Evolutionary conservation across 2,329 filamentous ascomycete genomes (phyloP).

Genomic region (Hypoxylon sp.): DNA sequence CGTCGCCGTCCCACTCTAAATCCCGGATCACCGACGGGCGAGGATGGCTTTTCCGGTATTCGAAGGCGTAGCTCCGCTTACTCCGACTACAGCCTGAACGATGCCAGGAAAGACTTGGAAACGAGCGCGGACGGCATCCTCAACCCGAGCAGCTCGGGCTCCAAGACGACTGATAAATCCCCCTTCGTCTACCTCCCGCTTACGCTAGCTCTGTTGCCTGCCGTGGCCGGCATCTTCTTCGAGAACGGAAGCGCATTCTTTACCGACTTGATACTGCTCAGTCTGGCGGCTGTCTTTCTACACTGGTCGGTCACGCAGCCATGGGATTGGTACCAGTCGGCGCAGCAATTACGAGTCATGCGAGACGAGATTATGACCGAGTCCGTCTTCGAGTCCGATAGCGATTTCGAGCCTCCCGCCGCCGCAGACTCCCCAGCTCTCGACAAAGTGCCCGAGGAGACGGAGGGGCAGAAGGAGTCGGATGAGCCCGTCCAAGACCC

Average conservation of each 20-base stretch:
- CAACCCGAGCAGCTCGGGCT: slow-evolving; percentile 55
- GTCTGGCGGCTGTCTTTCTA: slow-evolving; percentile 82
- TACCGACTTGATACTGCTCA: slow-evolving; percentile 84
- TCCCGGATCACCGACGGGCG: slow-evolving; percentile 24
- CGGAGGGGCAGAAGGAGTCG: slow-evolving; percentile 36
- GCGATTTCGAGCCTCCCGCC: slow-evolving; percentile 48
- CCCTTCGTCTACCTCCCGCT: slow-evolving; percentile 83
- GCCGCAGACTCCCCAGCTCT: slow-evolving; percentile 41
- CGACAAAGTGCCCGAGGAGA: slow-evolving; percentile 57
- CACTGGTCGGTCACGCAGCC: slow-evolving; percentile 92
- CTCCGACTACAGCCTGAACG: slow-evolving; percentile 76
- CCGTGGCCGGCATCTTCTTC: slow-evolving; percentile 84
- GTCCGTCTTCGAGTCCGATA: slow-evolving; percentile 55
- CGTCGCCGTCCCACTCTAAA: slow-evolving; percentile 40
- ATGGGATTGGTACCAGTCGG: slow-evolving; percentile 83
- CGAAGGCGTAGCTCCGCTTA: slow-evolving; percentile 79
- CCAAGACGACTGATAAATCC: slow-evolving; percentile 62
- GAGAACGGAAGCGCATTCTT: slow-evolving; percentile 83
- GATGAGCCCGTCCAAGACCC: slow-evolving; percentile 12
- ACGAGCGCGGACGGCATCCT: slow-evolving; percentile 76
- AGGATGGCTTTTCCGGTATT: slow-evolving; percentile 40
- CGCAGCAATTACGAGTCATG: slow-evolving; percentile 66
- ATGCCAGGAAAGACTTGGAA: slow-evolving; percentile 68
- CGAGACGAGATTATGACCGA: slow-evolving; percentile 56
- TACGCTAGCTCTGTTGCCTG: slow-evolving; percentile 83